Percentiles rank a stretch among this genome's conserved stretches.
Conservation (phyloP, 2,329 filamentous ascomycete species). For the Balansia obtecta region DNA sequence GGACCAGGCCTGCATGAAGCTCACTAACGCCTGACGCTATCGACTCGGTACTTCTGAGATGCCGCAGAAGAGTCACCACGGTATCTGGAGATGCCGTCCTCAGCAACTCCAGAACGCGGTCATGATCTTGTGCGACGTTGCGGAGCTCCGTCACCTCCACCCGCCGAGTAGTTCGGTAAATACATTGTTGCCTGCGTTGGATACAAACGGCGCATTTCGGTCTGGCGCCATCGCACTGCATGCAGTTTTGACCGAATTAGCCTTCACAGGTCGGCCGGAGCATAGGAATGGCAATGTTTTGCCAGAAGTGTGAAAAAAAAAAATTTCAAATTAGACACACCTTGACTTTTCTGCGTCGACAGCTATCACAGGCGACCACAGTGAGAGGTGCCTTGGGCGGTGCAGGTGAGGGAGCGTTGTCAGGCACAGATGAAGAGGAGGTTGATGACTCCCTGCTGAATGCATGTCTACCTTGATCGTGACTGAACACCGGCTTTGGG, state of each 20-base stretch:
- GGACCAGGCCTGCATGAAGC: not conserved
- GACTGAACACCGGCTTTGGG: not conserved
- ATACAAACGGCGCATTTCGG: not conserved
- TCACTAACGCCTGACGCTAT: not conserved
- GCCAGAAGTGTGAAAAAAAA: no score
- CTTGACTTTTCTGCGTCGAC: conserved; percentile 1
- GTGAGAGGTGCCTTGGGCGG: not conserved
- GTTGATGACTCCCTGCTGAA: not conserved
- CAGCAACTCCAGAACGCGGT: not conserved
- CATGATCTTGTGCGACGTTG: not conserved
- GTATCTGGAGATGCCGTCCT: not conserved
- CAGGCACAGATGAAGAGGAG: not conserved
- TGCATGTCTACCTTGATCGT: not conserved
- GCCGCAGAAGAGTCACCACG: not conserved
- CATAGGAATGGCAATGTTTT: not conserved
- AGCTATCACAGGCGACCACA: not conserved
- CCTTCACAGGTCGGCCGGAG: not conserved
- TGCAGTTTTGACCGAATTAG: not conserved
- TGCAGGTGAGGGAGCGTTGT: not conserved
- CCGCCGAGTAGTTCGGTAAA: not conserved
- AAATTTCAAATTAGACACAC: not conserved
- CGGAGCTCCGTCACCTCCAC: conserved; percentile 1
- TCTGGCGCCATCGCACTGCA: not conserved
- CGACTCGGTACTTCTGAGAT: not conserved
- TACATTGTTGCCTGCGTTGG: not conserved